Base-by-base conservation (phyloP, 2,329 filamentous ascomycete species). In the Lojkania enalia region DNA sequence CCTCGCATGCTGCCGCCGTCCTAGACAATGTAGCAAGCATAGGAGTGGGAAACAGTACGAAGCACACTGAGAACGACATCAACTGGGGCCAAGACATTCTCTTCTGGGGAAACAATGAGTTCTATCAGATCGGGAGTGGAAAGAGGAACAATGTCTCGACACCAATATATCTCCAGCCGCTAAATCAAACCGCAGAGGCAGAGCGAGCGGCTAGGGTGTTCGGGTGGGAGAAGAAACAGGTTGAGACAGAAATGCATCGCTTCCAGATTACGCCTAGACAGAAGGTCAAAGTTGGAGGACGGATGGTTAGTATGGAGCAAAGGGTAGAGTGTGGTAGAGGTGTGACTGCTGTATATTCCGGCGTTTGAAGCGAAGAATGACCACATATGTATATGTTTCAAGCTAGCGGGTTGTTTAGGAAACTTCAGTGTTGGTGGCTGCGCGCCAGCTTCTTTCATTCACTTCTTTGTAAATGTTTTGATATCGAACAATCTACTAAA, bases 21-120 rank as follows among this genome's bases (percentile, higher is more conserved):
- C 85, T 97, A 83, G 80, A 84, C 61, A 96, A 96, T 64, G 81
- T 87, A 20, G 88, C 88, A 1, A 77, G 84, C 41, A 77, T 90
- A 4, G 72, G 77, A 13, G 78, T 84, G 1, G 66, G 59, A 49
- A 71, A 64, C 42, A 70, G 49, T 58, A 51, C 39, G 12, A 49
- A 51, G 16, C 49, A 61, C n/a, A 66, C 64, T 1, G 74, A 81
- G 30, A 86, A 88, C 54, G 87, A 90, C 60, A 89, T 85, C 1
- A 91, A 94, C 65, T 96, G 85, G 82, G 94, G 94, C 37, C 84
- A 87, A 3, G 94, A 97, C 66, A 85, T 91, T 20, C 69, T 97
- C 1, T 95, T 89, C 77, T 99, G 91, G 89, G 94, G 94, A 50
- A 90, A 90, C 41, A 99, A 97, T 61, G 91, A 97, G 73, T 82